Conservation (phyloP, 2,329 filamentous ascomycete genomes). For the Xylaria sp. region DNA sequence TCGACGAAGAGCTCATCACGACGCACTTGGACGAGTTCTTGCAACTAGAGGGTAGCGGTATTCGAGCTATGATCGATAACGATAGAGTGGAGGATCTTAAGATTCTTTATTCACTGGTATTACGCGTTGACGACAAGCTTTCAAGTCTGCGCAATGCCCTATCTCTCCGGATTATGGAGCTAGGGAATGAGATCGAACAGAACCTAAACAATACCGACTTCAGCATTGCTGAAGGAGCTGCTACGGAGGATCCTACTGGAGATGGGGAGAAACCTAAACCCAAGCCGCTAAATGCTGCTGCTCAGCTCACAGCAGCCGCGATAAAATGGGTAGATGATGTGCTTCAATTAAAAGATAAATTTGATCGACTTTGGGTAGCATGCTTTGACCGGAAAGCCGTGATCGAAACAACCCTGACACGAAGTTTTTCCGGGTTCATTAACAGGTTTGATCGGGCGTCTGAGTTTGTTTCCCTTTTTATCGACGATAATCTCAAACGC, state of each 20-base stretch:
- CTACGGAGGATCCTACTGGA: slow-evolving; percentile 54
- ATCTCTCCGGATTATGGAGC: slow-evolving; percentile 78
- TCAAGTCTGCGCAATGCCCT: slow-evolving; percentile 74
- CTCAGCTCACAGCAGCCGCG: slow-evolving; percentile 85
- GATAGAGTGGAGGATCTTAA: slow-evolving; percentile 80
- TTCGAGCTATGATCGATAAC: slow-evolving; percentile 91
- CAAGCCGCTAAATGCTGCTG: slow-evolving; percentile 67
- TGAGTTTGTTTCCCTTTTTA: slow-evolving; percentile 94
- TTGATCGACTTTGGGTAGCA: slow-evolving; percentile 78
- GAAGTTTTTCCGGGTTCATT: slow-evolving; percentile 92
- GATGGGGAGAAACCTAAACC: slow-evolving; percentile 60
- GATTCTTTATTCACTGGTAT: slow-evolving; percentile 83
- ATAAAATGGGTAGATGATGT: slow-evolving; percentile 97
- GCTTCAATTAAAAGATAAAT: slow-evolving; percentile 85
- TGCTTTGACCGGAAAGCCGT: slow-evolving; percentile 81
- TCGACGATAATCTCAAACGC: slow-evolving; percentile 95
- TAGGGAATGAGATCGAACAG: slow-evolving; percentile 86
- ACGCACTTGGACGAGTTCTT: slow-evolving; percentile 84
- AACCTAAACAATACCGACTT: slow-evolving; percentile 66
- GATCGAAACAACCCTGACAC: slow-evolving; percentile 83
- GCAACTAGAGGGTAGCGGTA: slow-evolving; percentile 83
- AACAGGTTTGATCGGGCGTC: slow-evolving; percentile 87
- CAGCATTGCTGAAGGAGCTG: slow-evolving; percentile 52
- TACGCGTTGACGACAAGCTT: slow-evolving; percentile 80
- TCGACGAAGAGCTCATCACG: slow-evolving; percentile 83